phyloP scores from a whole-genome alignment of 2,329 filamentous ascomycete species.

The Beauveria sp. region DNA sequence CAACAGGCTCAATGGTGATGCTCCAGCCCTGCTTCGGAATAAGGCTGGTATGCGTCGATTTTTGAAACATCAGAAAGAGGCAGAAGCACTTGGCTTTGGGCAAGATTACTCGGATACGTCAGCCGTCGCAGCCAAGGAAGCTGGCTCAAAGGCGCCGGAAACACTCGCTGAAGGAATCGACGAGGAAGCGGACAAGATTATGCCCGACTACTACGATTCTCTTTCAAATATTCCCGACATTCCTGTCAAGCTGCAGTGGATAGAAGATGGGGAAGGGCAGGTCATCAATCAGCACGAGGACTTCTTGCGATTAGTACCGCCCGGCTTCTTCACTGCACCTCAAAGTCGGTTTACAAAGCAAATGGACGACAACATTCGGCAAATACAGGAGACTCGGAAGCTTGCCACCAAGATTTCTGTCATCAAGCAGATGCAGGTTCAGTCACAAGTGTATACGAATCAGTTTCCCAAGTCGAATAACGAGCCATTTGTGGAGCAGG shows the following conservation, averaged over 20 bases:
- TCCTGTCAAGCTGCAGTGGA: constrained; percentile 70
- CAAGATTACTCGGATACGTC: constrained; percentile 31
- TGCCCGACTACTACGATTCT: constrained; percentile 93
- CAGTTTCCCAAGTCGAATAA: constrained; percentile 96
- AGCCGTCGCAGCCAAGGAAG: constrained; percentile 36
- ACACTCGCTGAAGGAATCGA: constrained; percentile 94
- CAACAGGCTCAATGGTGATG: constrained; percentile 76
- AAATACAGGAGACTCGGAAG: constrained; percentile 95
- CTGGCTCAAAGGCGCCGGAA: constrained; percentile 48
- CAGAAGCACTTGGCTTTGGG: constrained; percentile 41
- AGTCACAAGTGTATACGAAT: constrained; percentile 95
- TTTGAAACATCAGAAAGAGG: constrained; percentile 69
- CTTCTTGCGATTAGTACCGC: constrained; percentile 68
- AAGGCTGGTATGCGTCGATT: constrained; percentile 88
- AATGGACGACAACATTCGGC: constrained; percentile 83
- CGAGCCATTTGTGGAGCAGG: constrained; percentile 77
- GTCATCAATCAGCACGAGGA: constrained; percentile 84
- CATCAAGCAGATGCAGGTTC: constrained; percentile 99
- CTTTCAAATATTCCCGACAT: constrained; percentile 82
- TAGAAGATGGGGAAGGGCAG: constrained; percentile 81
- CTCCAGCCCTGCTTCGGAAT: constrained; percentile 75
- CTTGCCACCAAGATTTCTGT: constrained; percentile 93
- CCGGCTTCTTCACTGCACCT: constrained; percentile 68
- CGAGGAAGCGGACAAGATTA: constrained; percentile 70
- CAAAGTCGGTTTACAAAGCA: constrained; percentile 66